These are phyloP conservation scores for Paxillus ammoniavirescens DNA, from an alignment of 768 basidiomycete species.

Conservation along the genomic window DNA sequence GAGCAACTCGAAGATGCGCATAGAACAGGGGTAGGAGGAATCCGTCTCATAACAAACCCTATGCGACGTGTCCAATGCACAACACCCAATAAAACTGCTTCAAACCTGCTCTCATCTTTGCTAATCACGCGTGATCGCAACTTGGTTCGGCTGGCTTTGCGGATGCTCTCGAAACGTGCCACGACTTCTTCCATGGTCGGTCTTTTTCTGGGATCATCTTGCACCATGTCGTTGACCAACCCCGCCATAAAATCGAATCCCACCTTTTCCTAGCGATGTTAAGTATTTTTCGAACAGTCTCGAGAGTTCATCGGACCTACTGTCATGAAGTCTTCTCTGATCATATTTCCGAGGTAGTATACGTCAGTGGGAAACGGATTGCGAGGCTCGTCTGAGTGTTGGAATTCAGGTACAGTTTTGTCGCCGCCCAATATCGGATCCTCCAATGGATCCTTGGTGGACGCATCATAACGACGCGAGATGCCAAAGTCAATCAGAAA, in stretches of 20 bases:
- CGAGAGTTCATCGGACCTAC: constrained; percentile 4
- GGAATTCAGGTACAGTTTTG: constrained; percentile 40
- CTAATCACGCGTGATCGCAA: constrained; percentile 29
- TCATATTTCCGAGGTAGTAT: constrained; percentile 41
- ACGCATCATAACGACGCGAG: no score
- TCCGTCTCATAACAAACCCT: constrained; percentile 10
- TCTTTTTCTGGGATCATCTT: constrained; percentile 34
- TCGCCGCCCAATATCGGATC: constrained; percentile 39
- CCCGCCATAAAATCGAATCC: constrained; percentile 32
- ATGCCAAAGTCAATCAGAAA: no score
- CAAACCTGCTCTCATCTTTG: background rate
- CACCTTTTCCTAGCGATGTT: background rate
- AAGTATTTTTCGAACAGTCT: background rate
- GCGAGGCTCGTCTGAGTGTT: constrained; percentile 17
- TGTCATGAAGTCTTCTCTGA: constrained; percentile 30
- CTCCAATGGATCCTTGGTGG: constrained; percentile 5
- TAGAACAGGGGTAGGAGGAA: constrained; percentile 18
- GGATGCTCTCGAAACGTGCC: constrained; percentile 25
- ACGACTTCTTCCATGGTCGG: constrained; percentile 39
- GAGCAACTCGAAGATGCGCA: no score
- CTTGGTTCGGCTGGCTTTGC: constrained; percentile 17
- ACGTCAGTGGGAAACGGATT: constrained; percentile 45
- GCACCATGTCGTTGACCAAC: constrained; percentile 38
- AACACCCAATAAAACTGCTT: constrained; percentile 1
- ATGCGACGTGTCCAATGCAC: constrained; percentile 27